These are phyloP conservation scores for Speleostelium caveatum DNA, from an alignment of 78 protist species.

Conservation along the genomic window DNA sequence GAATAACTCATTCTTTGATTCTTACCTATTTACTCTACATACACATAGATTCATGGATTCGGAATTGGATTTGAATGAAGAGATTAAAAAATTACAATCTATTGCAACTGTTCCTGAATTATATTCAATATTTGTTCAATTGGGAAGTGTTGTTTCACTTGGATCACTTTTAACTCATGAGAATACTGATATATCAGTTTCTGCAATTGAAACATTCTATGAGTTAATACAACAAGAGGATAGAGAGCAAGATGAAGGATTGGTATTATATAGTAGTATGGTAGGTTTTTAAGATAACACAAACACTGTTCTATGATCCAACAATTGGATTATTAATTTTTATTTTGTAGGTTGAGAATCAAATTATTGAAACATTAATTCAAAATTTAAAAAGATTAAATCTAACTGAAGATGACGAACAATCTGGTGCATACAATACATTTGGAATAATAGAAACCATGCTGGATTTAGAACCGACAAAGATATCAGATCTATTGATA, in stretches of 20 bases:
- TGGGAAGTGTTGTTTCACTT: slow-evolving; percentile 56
- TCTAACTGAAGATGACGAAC: slow-evolving; percentile 25
- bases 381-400: slow-evolving; percentile 20
- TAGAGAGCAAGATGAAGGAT: not conserved
- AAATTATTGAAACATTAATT: slow-evolving; percentile 30
- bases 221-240: slow-evolving; percentile 61
- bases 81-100: slow-evolving; percentile 62
- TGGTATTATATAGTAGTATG: not conserved
- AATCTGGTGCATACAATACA: slow-evolving; percentile 43
- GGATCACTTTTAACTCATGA: slow-evolving; percentile 78
- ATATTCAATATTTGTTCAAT: slow-evolving; percentile 52
- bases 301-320: slow-evolving; percentile 1
- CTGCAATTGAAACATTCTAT: slow-evolving; percentile 45
- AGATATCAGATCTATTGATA: not conserved
- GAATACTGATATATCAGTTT: slow-evolving; percentile 48
- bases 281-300: slow-evolving; percentile 48
- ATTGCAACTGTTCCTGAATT: slow-evolving; percentile 80
- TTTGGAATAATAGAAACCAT: slow-evolving; percentile 61
- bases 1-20: not conserved
- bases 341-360: slow-evolving; percentile 21
- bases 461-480: slow-evolving; percentile 38
- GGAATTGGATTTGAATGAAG: slow-evolving; percentile 82
- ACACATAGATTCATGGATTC: slow-evolving; percentile 67
- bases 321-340: not conserved
- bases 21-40: not conserved